Percentiles rank a stretch among this genome's conserved stretches.
phyloP scores from a whole-genome alignment of 148 eudicot genomes.

The Simmondsia chinensis region DNA sequence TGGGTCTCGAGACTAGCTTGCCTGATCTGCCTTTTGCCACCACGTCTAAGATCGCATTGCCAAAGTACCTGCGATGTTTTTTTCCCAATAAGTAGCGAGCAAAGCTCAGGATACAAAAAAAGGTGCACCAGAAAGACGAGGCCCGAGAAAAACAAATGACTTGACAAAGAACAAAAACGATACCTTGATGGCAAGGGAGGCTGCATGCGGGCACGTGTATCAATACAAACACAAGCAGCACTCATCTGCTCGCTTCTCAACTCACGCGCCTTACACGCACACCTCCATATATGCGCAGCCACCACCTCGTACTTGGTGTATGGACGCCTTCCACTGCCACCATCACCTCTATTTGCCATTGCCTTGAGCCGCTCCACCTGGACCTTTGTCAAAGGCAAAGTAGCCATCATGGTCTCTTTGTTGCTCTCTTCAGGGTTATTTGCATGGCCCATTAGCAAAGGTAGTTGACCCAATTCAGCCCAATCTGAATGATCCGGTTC shows the following conservation, averaged over 20 bases:
- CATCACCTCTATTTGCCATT: background rate
- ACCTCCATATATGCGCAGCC: conserved; percentile 7
- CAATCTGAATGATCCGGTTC: background rate
- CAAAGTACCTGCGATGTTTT: conserved; percentile 6
- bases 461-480: background rate
- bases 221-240: background rate
- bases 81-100: too few species aligned
- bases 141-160: too few species aligned
- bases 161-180: too few species aligned
- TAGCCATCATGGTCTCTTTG: conserved; percentile 1
- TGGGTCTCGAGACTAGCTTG: conserved; percentile 1
- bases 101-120: too few species aligned
- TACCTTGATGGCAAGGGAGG: conserved; percentile 6
- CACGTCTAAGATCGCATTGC: conserved; percentile 1
- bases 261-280: background rate
- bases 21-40: background rate
- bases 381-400: background rate
- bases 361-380: conserved; percentile 12
- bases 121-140: too few species aligned
- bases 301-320: conserved; percentile 12
- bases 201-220: conserved; percentile 1
- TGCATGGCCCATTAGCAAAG: background rate
- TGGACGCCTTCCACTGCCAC: background rate
- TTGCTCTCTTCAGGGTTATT: background rate
- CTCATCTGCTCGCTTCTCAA: background rate